phyloP scores from a whole-genome alignment of 495 filamentous ascomycete species.

The Viridothelium virens region DNA sequence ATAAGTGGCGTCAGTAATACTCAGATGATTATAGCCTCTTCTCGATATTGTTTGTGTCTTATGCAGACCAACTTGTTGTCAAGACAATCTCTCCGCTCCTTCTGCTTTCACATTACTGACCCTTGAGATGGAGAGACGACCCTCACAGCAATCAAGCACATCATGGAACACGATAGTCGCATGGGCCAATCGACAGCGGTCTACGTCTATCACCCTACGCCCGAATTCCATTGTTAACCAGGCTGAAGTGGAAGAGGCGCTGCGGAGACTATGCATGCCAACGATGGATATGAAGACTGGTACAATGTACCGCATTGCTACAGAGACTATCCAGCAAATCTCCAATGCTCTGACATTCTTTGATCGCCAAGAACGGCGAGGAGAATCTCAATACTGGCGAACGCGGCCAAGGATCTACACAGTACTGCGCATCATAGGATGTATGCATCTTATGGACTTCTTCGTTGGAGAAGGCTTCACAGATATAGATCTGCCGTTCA shows the following conservation, averaged over 20 bases:
- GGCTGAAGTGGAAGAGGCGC: not conserved
- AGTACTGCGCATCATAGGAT: not conserved
- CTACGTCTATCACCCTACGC: not conserved
- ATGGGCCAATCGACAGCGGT: not conserved
- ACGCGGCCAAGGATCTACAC: not conserved
- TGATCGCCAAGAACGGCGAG: not conserved
- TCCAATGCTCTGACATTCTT: not conserved
- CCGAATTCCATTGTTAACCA: not conserved
- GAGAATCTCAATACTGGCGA: not conserved
- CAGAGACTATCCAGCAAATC: not conserved
- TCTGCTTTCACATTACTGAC: no score
- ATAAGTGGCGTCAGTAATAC: no score
- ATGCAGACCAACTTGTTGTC: no score
- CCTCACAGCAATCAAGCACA: no score
- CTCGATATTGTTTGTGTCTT: no score
- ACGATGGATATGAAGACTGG: not conserved
- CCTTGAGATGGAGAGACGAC: no score
- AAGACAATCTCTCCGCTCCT: no score
- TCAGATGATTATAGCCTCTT: no score
- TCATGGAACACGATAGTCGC: not conserved
- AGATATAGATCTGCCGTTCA: constrained; percentile 5
- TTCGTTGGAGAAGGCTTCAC: constrained; percentile 6
- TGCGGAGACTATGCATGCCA: not conserved
- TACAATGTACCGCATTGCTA: not conserved
- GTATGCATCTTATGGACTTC: not conserved